Percentiles rank a stretch among this genome's conserved stretches.
Evolutionary conservation across 306 rosid genomes (phyloP).

Genomic region (Prunus persica): DNA sequence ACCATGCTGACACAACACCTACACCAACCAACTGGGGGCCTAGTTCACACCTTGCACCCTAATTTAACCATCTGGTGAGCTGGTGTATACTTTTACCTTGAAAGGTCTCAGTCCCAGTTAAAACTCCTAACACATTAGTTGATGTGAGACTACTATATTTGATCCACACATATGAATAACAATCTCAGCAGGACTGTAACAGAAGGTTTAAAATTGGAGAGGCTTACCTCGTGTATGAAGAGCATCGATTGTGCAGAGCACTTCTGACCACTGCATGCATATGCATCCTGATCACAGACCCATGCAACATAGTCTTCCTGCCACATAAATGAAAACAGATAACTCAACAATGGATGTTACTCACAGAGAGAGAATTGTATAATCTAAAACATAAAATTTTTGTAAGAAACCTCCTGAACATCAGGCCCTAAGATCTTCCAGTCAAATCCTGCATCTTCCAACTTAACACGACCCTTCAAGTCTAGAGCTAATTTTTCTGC

Average conservation of each 20-base stretch:
- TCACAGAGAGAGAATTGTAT: constrained; percentile 12
- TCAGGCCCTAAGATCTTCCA: constrained; percentile 98
- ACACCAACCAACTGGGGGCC: no score
- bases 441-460: constrained; percentile 99
- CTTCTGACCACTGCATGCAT: constrained; percentile 98
- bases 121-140: no score
- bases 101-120: no score
- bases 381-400: constrained; percentile 5
- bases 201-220: constrained; percentile 14
- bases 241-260: constrained; percentile 92
- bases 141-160: no score
- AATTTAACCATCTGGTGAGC: no score
- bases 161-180: neutral
- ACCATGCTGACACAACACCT: no score
- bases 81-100: no score
- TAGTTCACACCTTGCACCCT: no score
- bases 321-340: constrained; percentile 24
- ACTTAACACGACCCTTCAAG: constrained; percentile 77
- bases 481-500: constrained; percentile 88
- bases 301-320: constrained; percentile 90
- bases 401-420: constrained; percentile 72
- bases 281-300: constrained; percentile 99
- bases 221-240: constrained; percentile 88
- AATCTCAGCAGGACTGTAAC: neutral
- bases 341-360: constrained; percentile 13